Evolutionary conservation across 2,329 filamentous ascomycete genomes (phyloP), one percentile per base, ranked within the genome.

Genomic region (Aspergillus aculeatus): DNA sequence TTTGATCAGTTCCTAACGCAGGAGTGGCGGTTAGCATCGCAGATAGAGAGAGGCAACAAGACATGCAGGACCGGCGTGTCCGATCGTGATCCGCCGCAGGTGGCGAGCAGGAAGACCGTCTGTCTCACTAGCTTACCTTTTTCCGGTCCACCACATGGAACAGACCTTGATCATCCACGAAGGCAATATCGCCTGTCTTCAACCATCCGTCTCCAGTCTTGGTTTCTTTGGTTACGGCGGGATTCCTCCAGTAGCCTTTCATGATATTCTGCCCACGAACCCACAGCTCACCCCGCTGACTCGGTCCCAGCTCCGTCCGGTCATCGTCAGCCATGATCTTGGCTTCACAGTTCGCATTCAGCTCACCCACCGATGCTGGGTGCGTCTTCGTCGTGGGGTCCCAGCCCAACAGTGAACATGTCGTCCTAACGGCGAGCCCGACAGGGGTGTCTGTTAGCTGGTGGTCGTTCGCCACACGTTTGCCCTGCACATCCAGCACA

Each of bases 161-260:
- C 64, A 81, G 79, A 38, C 81, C 81, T 1, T 81, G 68, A 19
- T 80, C 71, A 62, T 91, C 81, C 29, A 86, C 77, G 67, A 85
- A 89, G 16, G 85, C 86, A 47, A 91, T 83, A 67, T 92, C 89
- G 1, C 89, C 89, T 1, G 88, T 91, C 68, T 85, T 86, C 64
- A 91, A 79, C 87, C 88, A 92, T 23, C 87, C 84, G 60, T 89
- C 88, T 3, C 68, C 64, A 0, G 83, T 86, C 55, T 88, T 78
- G 0, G 87, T 87, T 49, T 86, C 83, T 12, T 74, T 75, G 0
- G 90, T 93, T 2, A 89, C 90, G 48, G 85, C 80, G 0, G 85
- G 82, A 61, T 89, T 91, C 48, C 82, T 80, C 88, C 90, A 94
- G 74, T 96, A 96, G 5, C 89, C 87, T 61, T 84, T 86, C 83